Evolutionary conservation across 805 yeast species (phyloP).

Genomic region (Pichia gijzeniarum): DNA sequence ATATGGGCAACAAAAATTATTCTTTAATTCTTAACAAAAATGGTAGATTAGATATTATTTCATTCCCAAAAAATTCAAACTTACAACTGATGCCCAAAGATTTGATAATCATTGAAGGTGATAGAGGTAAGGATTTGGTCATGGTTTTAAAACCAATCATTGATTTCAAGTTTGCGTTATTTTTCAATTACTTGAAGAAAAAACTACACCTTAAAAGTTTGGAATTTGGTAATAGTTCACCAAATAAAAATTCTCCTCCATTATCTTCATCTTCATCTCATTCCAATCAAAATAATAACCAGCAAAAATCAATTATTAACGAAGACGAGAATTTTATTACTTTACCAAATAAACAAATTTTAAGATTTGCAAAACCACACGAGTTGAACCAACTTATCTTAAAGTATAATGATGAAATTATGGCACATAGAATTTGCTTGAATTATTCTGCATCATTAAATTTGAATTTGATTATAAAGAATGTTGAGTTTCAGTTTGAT

Average conservation of each 20-base stretch:
- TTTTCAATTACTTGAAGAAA: conserved; percentile 69
- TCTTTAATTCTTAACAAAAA: conserved; percentile 32
- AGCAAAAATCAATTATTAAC: conserved; percentile 34
- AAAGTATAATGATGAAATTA: conserved; percentile 65
- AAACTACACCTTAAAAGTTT: conserved; percentile 57
- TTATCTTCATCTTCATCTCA: conserved; percentile 22
- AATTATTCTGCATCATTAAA: conserved; percentile 35
- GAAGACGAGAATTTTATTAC: conserved; percentile 57
- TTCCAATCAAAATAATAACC: conserved; percentile 11
- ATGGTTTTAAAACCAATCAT: conserved; percentile 63
- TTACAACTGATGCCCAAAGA: conserved; percentile 52
- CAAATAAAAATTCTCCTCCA: conserved; percentile 15
- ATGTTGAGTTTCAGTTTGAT: conserved; percentile 79
- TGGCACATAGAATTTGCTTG: conserved; percentile 61
- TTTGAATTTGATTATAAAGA: conserved; percentile 53
- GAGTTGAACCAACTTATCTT: conserved; percentile 57
- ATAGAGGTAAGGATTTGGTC: conserved; percentile 75
- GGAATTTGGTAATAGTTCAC: conserved; percentile 29
- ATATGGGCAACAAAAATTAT: conserved; percentile 29
- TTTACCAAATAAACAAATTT: conserved; percentile 70
- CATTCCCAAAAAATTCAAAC: conserved; percentile 61
- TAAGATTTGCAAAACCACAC: conserved; percentile 68
- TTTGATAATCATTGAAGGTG: conserved; percentile 75
- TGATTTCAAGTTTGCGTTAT: conserved; percentile 56
- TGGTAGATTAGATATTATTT: conserved; percentile 55